A percentile compares a stretch with the other conserved stretches of the same genome.
These are phyloP conservation scores for Jamesozyma lodderae DNA, from an alignment of 805 yeast genomes.

Conservation along the genomic window DNA sequence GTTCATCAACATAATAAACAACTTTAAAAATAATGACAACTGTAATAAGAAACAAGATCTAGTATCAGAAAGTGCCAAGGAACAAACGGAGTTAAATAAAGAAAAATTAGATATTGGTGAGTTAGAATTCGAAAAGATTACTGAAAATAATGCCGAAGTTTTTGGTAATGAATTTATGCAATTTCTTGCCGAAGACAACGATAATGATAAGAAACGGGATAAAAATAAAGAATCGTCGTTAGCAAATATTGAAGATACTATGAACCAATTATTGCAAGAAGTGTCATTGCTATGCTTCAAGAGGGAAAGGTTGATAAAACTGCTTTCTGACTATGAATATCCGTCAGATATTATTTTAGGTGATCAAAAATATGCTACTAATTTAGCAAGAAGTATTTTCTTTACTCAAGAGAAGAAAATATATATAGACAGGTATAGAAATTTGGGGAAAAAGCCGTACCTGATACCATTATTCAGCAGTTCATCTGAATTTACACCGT, in stretches of 20 bases:
- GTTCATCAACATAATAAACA: constrained; percentile 33
- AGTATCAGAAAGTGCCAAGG: background rate
- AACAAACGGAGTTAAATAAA: background rate
- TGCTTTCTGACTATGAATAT: constrained; percentile 21
- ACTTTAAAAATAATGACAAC: constrained; percentile 11
- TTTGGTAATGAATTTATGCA: constrained; percentile 26
- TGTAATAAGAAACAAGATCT: too few species aligned
- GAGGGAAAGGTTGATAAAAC: constrained; percentile 16
- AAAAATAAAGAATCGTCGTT: background rate
- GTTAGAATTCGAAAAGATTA: constrained; percentile 26
- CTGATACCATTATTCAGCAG: background rate
- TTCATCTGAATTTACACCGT: background rate
- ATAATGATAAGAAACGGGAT: background rate
- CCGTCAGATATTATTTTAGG: constrained; percentile 15
- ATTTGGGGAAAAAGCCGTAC: background rate
- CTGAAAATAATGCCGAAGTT: constrained; percentile 25
- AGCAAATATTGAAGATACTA: background rate
- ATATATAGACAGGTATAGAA: background rate
- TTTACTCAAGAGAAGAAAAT: background rate
- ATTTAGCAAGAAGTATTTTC: constrained; percentile 2
- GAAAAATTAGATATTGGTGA: constrained; percentile 18
- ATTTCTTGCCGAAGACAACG: constrained; percentile 14
- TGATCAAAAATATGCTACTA: constrained; percentile 13
- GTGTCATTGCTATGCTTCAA: constrained; percentile 16
- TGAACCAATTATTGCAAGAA: constrained; percentile 22